Conservation (phyloP, 2,329 filamentous ascomycete species). For the Pseudogymnoascus sp. region DNA sequence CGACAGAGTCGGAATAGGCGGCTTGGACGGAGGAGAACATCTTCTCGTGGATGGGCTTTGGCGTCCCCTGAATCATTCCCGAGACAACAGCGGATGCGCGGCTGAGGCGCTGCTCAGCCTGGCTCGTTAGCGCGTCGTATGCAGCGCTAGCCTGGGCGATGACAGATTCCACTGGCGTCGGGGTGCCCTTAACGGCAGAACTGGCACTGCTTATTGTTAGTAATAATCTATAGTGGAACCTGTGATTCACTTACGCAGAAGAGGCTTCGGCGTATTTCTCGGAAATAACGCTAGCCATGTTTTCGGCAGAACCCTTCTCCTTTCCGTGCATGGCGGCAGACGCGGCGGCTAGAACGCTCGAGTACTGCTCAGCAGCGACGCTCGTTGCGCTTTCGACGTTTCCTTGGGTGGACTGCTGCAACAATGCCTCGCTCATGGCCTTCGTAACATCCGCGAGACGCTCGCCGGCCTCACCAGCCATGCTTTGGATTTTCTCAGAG, state of each 20-base stretch:
- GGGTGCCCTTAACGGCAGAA: constrained; percentile 56
- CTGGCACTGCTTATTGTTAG: constrained; percentile 37
- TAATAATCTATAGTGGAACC: constrained; percentile 11
- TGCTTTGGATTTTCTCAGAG: constrained; percentile 43
- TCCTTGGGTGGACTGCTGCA: constrained; percentile 33
- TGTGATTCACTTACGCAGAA: constrained; percentile 39
- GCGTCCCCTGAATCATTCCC: constrained; percentile 59
- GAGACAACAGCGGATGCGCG: constrained; percentile 62
- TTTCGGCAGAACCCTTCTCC: constrained; percentile 35
- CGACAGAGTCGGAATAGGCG: constrained; percentile 60
- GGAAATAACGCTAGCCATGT: constrained; percentile 42
- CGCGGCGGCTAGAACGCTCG: constrained; percentile 48
- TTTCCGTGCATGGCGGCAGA: constrained; percentile 47
- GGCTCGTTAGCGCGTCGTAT: constrained; percentile 58
- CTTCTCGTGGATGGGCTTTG: constrained; percentile 62
- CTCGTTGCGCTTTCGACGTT: constrained; percentile 43
- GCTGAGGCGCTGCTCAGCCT: constrained; percentile 61
- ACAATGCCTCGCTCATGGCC: constrained; percentile 48
- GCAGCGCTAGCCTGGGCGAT: constrained; percentile 41
- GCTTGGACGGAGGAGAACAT: constrained; percentile 61
- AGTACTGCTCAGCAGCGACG: constrained; percentile 49
- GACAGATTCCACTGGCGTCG: constrained; percentile 47
- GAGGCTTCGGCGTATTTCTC: constrained; percentile 51
- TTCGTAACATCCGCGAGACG: constrained; percentile 45
- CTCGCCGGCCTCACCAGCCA: constrained; percentile 45